Evolutionary conservation across 169 alveolate genomes (phyloP).

Genomic region (Cryptosporidium sp.): DNA sequence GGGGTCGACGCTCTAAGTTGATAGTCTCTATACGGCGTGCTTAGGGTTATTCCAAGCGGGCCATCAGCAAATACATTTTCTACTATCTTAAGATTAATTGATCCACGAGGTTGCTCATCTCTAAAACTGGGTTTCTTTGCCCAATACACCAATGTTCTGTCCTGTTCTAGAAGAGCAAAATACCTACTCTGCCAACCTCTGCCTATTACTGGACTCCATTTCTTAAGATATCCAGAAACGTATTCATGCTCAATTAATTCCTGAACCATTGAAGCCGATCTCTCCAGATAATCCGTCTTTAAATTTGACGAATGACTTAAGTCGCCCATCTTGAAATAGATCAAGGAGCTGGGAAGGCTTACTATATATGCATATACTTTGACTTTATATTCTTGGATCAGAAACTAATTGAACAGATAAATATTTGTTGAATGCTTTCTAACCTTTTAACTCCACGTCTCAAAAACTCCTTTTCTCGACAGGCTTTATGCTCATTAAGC

Average conservation of each 20-base stretch:
- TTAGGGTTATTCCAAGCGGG: conserved; percentile 70
- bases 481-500: background rate
- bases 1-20: conserved; percentile 69
- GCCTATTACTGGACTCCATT: conserved; percentile 76
- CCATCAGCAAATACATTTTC: conserved; percentile 76
- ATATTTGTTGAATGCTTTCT: conserved; percentile 6
- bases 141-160: conserved; percentile 67
- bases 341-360: background rate
- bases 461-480: background rate
- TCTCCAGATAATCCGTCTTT: background rate
- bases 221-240: conserved; percentile 67
- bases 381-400: background rate
- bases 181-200: conserved; percentile 74
- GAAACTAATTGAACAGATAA: background rate
- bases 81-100: conserved; percentile 61
- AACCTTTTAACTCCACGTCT: conserved; percentile 2
- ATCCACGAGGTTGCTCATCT: conserved; percentile 69
- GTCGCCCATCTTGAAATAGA: conserved; percentile 30
- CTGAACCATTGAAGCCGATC: conserved; percentile 74
- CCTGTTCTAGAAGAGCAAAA: conserved; percentile 57
- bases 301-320: background rate
- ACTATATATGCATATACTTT: background rate
- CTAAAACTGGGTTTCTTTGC: conserved; percentile 48
- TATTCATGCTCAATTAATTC: conserved; percentile 57
- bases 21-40: conserved; percentile 69